phyloP scores from a whole-genome alignment of 129 eudicot genomes.

The Tanacetum coccineum region DNA sequence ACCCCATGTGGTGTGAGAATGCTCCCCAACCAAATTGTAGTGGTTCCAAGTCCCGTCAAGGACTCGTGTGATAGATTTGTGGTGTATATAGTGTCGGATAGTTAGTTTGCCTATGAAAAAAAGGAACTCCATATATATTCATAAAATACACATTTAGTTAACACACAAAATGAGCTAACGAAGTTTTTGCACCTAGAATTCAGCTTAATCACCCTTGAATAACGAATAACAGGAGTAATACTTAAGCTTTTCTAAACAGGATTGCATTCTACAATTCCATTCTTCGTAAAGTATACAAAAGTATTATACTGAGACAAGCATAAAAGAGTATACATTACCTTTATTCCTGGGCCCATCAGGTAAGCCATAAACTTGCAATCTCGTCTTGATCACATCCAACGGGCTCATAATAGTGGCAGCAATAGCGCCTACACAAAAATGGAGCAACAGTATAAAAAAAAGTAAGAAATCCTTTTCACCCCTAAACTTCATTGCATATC shows the following conservation, averaged over 20 bases:
- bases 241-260: not conserved
- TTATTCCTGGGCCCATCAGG: slow-evolving; percentile 44
- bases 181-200: too few species aligned
- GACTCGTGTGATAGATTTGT: too few species aligned
- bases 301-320: not conserved
- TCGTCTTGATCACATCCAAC: slow-evolving; percentile 84
- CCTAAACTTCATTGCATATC: not conserved
- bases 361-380: slow-evolving; percentile 79
- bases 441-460: not conserved
- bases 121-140: too few species aligned
- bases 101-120: too few species aligned
- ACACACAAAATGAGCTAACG: too few species aligned
- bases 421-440: slow-evolving; percentile 56
- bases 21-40: too few species aligned
- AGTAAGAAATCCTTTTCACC: not conserved
- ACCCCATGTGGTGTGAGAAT: too few species aligned
- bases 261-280: not conserved
- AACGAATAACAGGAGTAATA: not conserved
- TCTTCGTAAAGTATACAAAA: not conserved
- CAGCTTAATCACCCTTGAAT: not conserved
- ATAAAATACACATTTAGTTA: too few species aligned
- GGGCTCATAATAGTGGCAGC: slow-evolving; percentile 84
- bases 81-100: too few species aligned
- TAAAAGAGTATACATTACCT: slow-evolving; percentile 32
- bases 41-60: too few species aligned